A percentile compares a stretch with the other conserved stretches of the same genome.
Evolutionary conservation across 2,329 filamentous ascomycete genomes (phyloP).

Genomic region (Penicillium nordicum): DNA sequence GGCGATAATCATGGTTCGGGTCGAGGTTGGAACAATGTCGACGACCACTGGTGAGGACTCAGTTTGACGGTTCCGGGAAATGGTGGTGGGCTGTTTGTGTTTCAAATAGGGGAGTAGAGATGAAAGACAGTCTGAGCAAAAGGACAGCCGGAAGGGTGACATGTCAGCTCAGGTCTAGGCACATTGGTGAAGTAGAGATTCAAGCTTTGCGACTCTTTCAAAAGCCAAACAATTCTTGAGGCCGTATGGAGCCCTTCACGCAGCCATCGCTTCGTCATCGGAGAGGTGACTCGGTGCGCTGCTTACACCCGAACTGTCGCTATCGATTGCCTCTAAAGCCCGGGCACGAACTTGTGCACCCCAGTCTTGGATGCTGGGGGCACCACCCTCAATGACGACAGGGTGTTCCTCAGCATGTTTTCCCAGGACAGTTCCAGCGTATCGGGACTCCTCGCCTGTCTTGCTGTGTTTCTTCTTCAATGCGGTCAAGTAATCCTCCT

Average conservation of each 20-base stretch:
- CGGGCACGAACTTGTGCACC: constrained; percentile 36
- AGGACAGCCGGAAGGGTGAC: neutral
- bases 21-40: neutral
- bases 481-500: constrained; percentile 68
- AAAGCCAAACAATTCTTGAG: neutral
- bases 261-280: constrained; percentile 37
- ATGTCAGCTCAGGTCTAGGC: neutral
- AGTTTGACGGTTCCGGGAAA: neutral
- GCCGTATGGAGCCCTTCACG: constrained; percentile 18
- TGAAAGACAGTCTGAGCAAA: neutral
- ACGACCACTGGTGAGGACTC: neutral
- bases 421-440: constrained; percentile 79
- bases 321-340: constrained; percentile 27
- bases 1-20: neutral
- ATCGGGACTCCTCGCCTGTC: constrained; percentile 80
- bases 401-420: constrained; percentile 67
- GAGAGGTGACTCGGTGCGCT: constrained; percentile 41
- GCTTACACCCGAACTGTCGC: constrained; percentile 39
- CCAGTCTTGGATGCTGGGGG: constrained; percentile 67
- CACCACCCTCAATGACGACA: constrained; percentile 75
- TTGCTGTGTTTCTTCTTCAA: constrained; percentile 93
- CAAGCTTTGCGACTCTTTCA: neutral
- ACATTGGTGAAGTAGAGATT: neutral
- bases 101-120: neutral
- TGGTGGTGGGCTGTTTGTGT: neutral